These are phyloP conservation scores for Hortiboletus campestris DNA, from an alignment of 768 basidiomycete species.

Conservation along the genomic window DNA sequence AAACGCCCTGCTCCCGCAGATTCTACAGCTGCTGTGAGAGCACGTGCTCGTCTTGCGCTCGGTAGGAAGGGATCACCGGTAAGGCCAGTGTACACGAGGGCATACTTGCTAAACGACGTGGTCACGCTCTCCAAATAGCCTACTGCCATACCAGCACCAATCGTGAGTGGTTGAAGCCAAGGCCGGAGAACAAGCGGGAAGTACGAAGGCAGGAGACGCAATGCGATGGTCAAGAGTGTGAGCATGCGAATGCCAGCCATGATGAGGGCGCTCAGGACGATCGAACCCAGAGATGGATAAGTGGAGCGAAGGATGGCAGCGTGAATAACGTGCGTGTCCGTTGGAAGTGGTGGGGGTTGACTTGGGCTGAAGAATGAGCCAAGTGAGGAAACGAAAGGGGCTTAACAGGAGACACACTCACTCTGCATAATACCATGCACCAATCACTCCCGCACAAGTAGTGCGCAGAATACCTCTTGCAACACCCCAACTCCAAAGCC, in stretches of 20 bases:
- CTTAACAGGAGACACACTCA: conserved; percentile 30
- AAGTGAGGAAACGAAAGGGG: neutral
- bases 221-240: conserved; percentile 44
- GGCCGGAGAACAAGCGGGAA: conserved; percentile 44
- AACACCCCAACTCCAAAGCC: conserved; percentile 79
- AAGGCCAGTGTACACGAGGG: conserved; percentile 70
- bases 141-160: conserved; percentile 38
- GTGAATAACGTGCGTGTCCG: conserved; percentile 71
- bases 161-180: conserved; percentile 40
- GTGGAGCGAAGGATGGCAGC: conserved; percentile 76
- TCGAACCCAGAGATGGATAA: conserved; percentile 78
- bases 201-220: conserved; percentile 56
- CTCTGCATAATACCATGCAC: conserved; percentile 87
- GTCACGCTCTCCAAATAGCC: conserved; percentile 44
- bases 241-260: conserved; percentile 68
- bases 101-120: conserved; percentile 60
- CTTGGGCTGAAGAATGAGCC: conserved; percentile 19
- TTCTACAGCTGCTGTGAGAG: conserved; percentile 56
- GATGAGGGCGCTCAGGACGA: conserved; percentile 73
- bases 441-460: conserved; percentile 78
- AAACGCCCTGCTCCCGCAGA: conserved; percentile 39
- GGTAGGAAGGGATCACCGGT: conserved; percentile 71
- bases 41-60: conserved; percentile 54
- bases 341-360: conserved; percentile 40
- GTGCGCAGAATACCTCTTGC: conserved; percentile 77